Conservation (phyloP, 495 filamentous ascomycete genomes). For the Neurospora intermedia region DNA sequence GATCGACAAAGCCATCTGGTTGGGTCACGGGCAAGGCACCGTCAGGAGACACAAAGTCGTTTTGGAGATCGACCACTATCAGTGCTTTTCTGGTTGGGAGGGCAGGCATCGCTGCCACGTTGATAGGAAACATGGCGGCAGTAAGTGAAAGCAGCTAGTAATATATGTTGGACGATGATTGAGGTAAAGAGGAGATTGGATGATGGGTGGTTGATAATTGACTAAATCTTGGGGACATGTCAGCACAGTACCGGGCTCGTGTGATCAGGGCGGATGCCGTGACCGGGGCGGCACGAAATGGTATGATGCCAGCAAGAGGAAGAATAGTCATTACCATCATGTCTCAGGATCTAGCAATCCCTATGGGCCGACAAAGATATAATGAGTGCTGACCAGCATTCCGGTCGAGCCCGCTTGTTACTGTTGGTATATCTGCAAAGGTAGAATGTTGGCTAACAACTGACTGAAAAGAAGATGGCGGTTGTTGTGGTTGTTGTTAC, state of each 20-base stretch:
- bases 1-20: constrained; percentile 55
- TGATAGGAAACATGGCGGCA: constrained; percentile 38
- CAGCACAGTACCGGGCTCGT: not conserved
- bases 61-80: constrained; percentile 79
- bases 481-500: not conserved
- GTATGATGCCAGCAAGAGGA: not conserved
- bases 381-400: not conserved
- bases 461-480: not conserved
- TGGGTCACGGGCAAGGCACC: constrained; percentile 58
- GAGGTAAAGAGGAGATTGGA: not conserved
- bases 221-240: not conserved
- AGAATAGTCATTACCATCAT: not conserved
- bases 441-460: not conserved
- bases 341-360: not conserved
- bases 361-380: not conserved
- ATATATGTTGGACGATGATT: not conserved
- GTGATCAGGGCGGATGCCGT: not conserved
- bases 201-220: not conserved
- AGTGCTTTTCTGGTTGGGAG: constrained; percentile 68
- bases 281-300: not conserved
- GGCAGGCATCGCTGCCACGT: constrained; percentile 32
- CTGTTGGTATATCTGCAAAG: not conserved
- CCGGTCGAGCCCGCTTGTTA: not conserved
- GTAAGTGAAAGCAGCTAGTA: not conserved
- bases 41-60: constrained; percentile 69